Evolutionary conservation across 2,329 filamentous ascomycete species (phyloP), one percentile per base, ranked within the genome.

Genomic region (Fusarium floridanum): DNA sequence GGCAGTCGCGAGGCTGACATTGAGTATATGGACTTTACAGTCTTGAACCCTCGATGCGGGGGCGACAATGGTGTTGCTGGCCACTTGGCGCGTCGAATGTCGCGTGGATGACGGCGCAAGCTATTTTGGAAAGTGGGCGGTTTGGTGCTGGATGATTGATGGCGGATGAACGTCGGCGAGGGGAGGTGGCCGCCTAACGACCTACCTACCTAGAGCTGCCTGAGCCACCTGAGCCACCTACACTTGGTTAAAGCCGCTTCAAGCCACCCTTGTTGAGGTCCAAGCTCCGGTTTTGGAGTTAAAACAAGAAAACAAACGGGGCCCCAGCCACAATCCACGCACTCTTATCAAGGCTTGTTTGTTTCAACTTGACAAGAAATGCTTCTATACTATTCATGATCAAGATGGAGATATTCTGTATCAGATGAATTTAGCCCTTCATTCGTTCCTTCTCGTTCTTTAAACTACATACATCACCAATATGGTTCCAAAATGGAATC

Each of bases 401-500:
- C 57, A 69, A 66, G 56, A 74, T 74, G 72, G 64, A 72, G 64
- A 63, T 29, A 48, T n/a, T 64, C 45, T 59, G 48, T 62, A 68
- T 43, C 57, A 43, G 32, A 61, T 59, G 55, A 24, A 65, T 43
- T 34, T 39, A 32, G 10, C 41, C 9, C 14, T 57, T 55, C 43
- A 29, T 39, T 55, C 32, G 4, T 20, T n/a, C 16, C 45, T 62
- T 20, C 70, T 64, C 39, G 17, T 41, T 53, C 45, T 20, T 61
- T 67, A 48, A 53, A 12, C 2, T 17, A 7, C 17, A 55, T 20
- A 34, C n/a, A 63, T 63, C 50, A 66, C 70, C 70, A 76, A 67
- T 11, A 79, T 79, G 75, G 55, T 73, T 67, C 64, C 61, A 63
- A 45, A 74, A 88, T 89, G 87, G 83, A 83, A 71, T 95, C 92